Evolutionary conservation across 352 stramenopile species (phyloP).

Genomic region (Elongisporangium anandrum): DNA sequence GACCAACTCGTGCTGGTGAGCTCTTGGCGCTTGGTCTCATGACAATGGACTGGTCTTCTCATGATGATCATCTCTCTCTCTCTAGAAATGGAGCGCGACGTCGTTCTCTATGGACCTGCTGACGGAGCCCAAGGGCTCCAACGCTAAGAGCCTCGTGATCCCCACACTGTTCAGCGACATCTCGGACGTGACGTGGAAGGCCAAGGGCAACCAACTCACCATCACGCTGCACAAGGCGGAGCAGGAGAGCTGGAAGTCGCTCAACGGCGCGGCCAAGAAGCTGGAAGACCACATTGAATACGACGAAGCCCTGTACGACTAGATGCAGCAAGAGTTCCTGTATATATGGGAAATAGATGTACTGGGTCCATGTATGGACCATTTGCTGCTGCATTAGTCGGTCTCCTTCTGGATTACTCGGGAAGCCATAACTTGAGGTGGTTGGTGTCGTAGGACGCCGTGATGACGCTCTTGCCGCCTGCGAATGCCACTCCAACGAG

Average conservation of each 20-base stretch:
- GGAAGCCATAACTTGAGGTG: slow-evolving; percentile 70
- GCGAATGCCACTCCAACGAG: slow-evolving; percentile 53
- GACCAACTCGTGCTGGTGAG: slow-evolving; percentile 62
- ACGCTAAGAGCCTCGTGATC: slow-evolving; percentile 69
- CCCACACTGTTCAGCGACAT: slow-evolving; percentile 67
- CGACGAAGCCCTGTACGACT: slow-evolving; percentile 78
- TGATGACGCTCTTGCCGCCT: slow-evolving; percentile 45
- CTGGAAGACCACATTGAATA: slow-evolving; percentile 85
- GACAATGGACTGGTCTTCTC: neutral
- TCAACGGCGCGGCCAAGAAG: slow-evolving; percentile 79
- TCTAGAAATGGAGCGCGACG: slow-evolving; percentile 75
- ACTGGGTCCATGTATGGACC: neutral
- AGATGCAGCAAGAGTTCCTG: slow-evolving; percentile 6
- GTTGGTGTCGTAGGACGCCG: slow-evolving; percentile 54
- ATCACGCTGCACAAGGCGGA: slow-evolving; percentile 67
- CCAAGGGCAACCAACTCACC: slow-evolving; percentile 54
- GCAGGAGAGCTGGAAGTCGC: slow-evolving; percentile 58
- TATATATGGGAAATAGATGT: slow-evolving; percentile 1
- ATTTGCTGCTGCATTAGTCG: neutral
- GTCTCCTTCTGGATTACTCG: slow-evolving; percentile 38
- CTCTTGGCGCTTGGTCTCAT: slow-evolving; percentile 5
- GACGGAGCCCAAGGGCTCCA: slow-evolving; percentile 21
- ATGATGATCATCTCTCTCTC: neutral
- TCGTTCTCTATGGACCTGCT: slow-evolving; percentile 74
- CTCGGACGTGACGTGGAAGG: slow-evolving; percentile 54